Evolutionary conservation across 2,329 filamentous ascomycete genomes (phyloP), one percentile per base, ranked within the genome.

Genomic region (Arthrobotrys sinensis): DNA sequence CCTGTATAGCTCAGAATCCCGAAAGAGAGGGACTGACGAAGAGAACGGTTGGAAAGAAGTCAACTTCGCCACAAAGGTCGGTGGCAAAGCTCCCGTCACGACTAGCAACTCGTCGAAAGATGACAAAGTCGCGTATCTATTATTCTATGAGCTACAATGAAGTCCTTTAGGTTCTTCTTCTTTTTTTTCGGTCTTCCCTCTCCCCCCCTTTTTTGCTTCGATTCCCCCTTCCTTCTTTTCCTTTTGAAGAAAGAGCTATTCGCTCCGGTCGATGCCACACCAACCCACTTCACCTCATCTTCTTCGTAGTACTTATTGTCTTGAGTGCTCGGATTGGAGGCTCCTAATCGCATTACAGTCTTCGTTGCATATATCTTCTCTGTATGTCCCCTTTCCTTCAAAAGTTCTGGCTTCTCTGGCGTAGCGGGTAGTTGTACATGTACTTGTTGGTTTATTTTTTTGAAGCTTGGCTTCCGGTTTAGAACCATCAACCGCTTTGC

Each of bases 11-110:
- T 36, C 50, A 19, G 73, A 77, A 36, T 52, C 66, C n/a, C 46
- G 46, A 14, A 77, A 70, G 64, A 66, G 46, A 32, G 43, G 8
- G 0, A 24, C 1, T 19, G 19, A 43, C n/a, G 66, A 77, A 21
- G 73, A 71, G 16, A 77, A 62, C 38, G 73, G 73, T 14, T 77
- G 73, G 73, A 70, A 70, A 28, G 66, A 71, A 63, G 73, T 77
- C 36, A 77, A 80, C 60, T 80, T 81, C 11, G 80, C 81, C n/a
- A 81, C 81, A 21, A 82, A 82, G 64, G 80, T 82, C 43, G 79
- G 81, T 43, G 81, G 81, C 67, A 82, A 82, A 48, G 50, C 38
- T 10, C 52, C 48, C 1, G 12, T 21, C 11, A 16, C 45, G 12
- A 57, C 40, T 10, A 77, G 24, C n/a, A 62, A 21, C 19, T 45